These are phyloP conservation scores for Sanghuangporus baumii DNA, from an alignment of 1,284 basidiomycete genomes.

Conservation along the genomic window DNA sequence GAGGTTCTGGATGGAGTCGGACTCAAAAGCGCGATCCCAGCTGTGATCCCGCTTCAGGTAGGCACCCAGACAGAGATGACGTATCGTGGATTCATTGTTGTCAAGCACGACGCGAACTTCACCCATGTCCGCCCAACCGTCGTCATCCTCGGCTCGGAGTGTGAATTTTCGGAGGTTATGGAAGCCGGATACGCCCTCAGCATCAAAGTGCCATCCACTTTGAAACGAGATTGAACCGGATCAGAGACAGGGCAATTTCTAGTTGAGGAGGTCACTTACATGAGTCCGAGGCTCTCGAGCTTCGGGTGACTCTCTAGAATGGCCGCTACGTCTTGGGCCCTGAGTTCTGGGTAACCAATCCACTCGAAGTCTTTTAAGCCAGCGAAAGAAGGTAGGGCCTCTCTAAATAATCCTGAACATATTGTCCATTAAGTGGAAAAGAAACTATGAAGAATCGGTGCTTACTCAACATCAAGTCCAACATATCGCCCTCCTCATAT, in stretches of 20 bases:
- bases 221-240: too few species aligned
- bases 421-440: background rate
- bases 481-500: conserved; percentile 58
- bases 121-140: conserved; percentile 60
- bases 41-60: conserved; percentile 55
- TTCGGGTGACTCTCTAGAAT: conserved; percentile 47
- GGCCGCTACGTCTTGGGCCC: conserved; percentile 53
- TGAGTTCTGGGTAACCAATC: conserved; percentile 65
- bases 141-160: conserved; percentile 61
- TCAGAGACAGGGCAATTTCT: background rate
- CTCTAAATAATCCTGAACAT: conserved; percentile 47
- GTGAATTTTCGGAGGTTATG: conserved; percentile 55
- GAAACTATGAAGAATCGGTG: conserved; percentile 4
- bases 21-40: conserved; percentile 60
- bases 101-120: conserved; percentile 61
- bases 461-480: conserved; percentile 56
- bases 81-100: conserved; percentile 49
- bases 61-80: conserved; percentile 59
- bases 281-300: conserved; percentile 51
- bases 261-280: conserved; percentile 31
- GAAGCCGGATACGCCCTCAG: conserved; percentile 60
- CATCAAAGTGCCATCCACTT: conserved; percentile 64
- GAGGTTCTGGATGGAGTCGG: conserved; percentile 53
- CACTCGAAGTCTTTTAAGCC: conserved; percentile 59
- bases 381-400: conserved; percentile 53